phyloP scores from a whole-genome alignment of 1,284 basidiomycete genomes.

The Schizophyllum amplum region DNA sequence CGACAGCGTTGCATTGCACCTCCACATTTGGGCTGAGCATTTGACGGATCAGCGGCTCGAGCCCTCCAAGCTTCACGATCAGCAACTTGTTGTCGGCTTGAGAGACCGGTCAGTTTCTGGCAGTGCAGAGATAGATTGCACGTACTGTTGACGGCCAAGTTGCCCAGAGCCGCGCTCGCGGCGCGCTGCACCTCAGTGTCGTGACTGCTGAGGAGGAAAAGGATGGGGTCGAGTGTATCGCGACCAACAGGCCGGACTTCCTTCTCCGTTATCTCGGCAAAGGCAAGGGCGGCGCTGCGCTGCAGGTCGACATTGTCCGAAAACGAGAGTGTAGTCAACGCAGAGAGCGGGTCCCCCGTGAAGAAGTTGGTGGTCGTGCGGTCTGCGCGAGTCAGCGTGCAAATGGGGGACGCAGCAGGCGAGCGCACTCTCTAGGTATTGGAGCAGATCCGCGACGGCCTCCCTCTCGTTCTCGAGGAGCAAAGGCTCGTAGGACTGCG shows the following conservation, averaged over 20 bases:
- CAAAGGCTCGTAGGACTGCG: slow-evolving; percentile 88
- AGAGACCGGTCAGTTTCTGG: slow-evolving; percentile 10
- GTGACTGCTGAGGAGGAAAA: slow-evolving; percentile 95
- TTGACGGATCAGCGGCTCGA: slow-evolving; percentile 97
- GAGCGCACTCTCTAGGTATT: slow-evolving; percentile 91
- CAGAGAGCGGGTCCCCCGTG: slow-evolving; percentile 83
- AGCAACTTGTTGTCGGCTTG: slow-evolving; percentile 97
- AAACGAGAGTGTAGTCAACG: slow-evolving; percentile 95
- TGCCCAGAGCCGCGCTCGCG: slow-evolving; percentile 96
- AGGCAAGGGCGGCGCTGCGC: slow-evolving; percentile 94
- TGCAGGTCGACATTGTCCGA: slow-evolving; percentile 99
- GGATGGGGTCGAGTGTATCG: slow-evolving; percentile 96
- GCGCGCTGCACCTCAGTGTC: slow-evolving; percentile 99
- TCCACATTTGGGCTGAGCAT: slow-evolving; percentile 99
- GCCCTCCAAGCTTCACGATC: slow-evolving; percentile 95
- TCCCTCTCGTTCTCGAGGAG: slow-evolving; percentile 97
- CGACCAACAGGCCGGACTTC: slow-evolving; percentile 95
- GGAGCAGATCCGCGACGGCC: slow-evolving; percentile 94
- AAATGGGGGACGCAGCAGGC: slow-evolving; percentile 2
- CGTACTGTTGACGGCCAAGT: slow-evolving; percentile 96
- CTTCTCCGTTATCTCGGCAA: slow-evolving; percentile 99
- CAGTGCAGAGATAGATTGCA: slow-evolving; percentile 16
- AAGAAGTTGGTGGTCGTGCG: slow-evolving; percentile 96
- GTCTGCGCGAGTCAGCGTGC: slow-evolving; percentile 43
- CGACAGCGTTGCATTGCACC: slow-evolving; percentile 99